A percentile compares a stretch with the other conserved stretches of the same genome.
Evolutionary conservation across 2,329 filamentous ascomycete species (phyloP).

Genomic region (Fusarium tanahbumbuense): DNA sequence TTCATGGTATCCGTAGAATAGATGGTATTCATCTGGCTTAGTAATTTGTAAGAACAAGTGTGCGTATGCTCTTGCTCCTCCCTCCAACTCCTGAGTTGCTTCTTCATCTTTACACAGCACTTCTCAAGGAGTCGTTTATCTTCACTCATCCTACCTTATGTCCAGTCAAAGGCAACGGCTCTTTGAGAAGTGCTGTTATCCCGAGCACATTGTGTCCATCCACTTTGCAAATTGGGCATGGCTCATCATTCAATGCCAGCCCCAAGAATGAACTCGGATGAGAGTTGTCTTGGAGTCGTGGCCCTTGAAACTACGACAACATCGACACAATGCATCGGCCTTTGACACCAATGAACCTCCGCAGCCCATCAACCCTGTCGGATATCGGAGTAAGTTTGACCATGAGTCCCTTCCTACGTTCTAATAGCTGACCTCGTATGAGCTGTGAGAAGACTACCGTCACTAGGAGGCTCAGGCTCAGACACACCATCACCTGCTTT

Average conservation of each 20-base stretch:
- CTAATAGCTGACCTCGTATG: background rate
- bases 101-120: background rate
- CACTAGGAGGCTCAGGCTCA: background rate
- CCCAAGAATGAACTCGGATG: background rate
- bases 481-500: background rate
- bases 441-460: background rate
- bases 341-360: background rate
- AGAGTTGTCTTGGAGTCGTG: background rate
- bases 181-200: background rate
- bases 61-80: background rate
- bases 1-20: background rate
- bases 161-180: background rate
- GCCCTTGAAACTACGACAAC: rapidly evolving
- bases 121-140: background rate
- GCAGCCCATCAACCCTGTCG: background rate
- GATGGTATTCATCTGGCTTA: background rate
- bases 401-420: background rate
- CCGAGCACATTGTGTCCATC: background rate
- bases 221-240: background rate
- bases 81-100: background rate
- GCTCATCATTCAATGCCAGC: background rate
- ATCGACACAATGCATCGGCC: background rate
- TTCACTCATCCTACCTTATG: background rate
- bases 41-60: background rate
- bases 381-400: background rate